phyloP scores from a whole-genome alignment of 2,329 filamentous ascomycete genomes.

The Aspergillus tanneri region DNA sequence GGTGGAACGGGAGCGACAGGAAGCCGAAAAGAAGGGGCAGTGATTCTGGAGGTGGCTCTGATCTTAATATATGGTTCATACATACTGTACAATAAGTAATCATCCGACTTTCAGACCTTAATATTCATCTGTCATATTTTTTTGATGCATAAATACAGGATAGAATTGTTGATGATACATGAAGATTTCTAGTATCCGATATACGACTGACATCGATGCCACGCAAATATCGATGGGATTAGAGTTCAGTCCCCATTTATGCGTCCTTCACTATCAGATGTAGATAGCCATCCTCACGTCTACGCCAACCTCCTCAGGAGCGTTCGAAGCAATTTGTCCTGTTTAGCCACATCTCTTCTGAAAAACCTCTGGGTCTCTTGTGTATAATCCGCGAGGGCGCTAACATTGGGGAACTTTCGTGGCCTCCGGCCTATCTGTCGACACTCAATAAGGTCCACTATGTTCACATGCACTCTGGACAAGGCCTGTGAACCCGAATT shows the following conservation, averaged over 20 bases:
- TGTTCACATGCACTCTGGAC: conserved; percentile 26
- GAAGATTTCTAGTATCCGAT: too few relatives aligned
- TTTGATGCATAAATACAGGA: conserved; percentile 7
- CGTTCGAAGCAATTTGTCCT: conserved; percentile 21
- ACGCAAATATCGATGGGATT: too few relatives aligned
- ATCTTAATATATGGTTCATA: conserved; percentile 3
- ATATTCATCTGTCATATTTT: conserved; percentile 9
- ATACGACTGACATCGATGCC: too few relatives aligned
- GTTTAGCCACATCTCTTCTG: conserved; percentile 17
- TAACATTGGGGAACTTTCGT: conserved; percentile 14
- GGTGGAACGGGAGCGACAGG: conserved; percentile 33
- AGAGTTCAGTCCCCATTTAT: too few relatives aligned
- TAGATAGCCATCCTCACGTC: too few relatives aligned
- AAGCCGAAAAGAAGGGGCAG: conserved; percentile 42
- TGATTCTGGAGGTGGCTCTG: conserved; percentile 22
- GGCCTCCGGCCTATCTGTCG: conserved; percentile 12
- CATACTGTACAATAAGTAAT: conserved; percentile 20
- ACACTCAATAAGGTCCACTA: conserved; percentile 32
- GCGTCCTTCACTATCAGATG: too few relatives aligned
- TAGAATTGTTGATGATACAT: neutral
- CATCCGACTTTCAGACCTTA: neutral
- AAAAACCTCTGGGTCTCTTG: conserved; percentile 12
- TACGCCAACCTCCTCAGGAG: conserved; percentile 22
- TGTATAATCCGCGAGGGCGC: conserved; percentile 21
- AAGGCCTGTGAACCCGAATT: conserved; percentile 19